Percentiles rank a stretch among this genome's conserved stretches.
These are phyloP conservation scores for Ustilago vetiveriae DNA, from an alignment of 1,284 basidiomycete species.

Conservation along the genomic window DNA sequence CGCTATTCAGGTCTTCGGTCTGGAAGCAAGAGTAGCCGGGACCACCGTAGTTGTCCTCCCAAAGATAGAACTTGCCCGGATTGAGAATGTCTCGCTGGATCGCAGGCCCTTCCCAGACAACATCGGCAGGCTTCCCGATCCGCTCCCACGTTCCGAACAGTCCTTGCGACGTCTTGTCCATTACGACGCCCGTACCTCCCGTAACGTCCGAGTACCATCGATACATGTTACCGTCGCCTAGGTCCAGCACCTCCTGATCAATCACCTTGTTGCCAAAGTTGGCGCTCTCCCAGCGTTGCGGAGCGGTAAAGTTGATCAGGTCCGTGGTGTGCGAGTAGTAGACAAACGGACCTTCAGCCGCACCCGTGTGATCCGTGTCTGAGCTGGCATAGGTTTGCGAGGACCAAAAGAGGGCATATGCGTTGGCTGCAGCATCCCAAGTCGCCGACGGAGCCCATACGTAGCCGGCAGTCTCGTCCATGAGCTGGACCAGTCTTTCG, in stretches of 20 bases:
- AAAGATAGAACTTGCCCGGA: conserved; percentile 26
- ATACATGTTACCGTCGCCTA: conserved; percentile 21
- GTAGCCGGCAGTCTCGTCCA: conserved; percentile 22
- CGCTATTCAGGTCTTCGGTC: conserved; percentile 15
- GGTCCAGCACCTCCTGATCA: conserved; percentile 21
- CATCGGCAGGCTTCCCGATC: conserved; percentile 25
- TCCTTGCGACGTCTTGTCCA: conserved; percentile 21
- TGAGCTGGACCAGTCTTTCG: conserved; percentile 16
- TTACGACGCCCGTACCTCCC: conserved; percentile 18
- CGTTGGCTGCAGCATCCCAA: conserved; percentile 20
- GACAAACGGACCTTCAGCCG: conserved; percentile 14
- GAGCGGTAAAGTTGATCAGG: background rate
- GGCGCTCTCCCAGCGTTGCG: conserved; percentile 24
- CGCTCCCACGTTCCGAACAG: conserved; percentile 30
- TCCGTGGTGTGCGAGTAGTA: conserved; percentile 26
- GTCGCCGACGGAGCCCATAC: conserved; percentile 32
- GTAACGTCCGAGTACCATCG: conserved; percentile 30
- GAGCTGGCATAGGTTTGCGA: conserved; percentile 27
- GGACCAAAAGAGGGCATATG: conserved; percentile 26
- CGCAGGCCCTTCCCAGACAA: conserved; percentile 27
- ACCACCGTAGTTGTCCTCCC: conserved; percentile 35
- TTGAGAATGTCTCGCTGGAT: conserved; percentile 28
- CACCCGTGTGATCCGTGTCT: conserved; percentile 18
- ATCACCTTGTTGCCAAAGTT: conserved; percentile 33
- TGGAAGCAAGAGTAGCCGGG: conserved; percentile 33